Base-by-base conservation (phyloP, 108 stramenopile species). In the Stephanodiscus minutulus region DNA sequence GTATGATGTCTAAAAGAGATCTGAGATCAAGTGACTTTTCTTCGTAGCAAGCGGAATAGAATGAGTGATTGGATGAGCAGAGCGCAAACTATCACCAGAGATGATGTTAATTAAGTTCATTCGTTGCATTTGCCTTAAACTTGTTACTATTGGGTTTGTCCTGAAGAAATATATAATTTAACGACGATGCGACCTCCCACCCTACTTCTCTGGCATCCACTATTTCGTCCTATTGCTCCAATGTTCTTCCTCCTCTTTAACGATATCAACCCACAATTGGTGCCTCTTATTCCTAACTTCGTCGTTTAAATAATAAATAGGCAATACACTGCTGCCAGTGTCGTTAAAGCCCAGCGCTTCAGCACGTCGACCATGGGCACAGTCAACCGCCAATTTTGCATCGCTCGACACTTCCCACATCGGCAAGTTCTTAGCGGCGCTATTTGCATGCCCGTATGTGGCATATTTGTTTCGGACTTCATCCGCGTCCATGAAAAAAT, bases 391-490 rank as follows among this genome's bases (percentile, higher is more conserved):
- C 52, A 53, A 2, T 27, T 53, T 22, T 53, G 25, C 25, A 53
- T 53, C 52, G 1, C 2, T 1, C 0, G 22, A 27, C 22, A 53
- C 24, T 12, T 53, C 24, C 52, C 52, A 53, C 9, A 77, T 7
- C 12, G 62, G 18, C 37, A 64, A 64, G 25, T 50, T 35, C 33
- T 13, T 21, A 20, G 81, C 75, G 5, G 39, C 41, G 5, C n/a
- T 10, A 20, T 61, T n/a, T 54, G 77, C 53, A 72, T 79, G 83
- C 12, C 73, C 77, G 59, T 76, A 83, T 13, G 83, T 83, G 18
- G 33, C 18, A 63, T 83, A 79, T 44, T 83, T 83, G 70, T 29
- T 20, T 35, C 74, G 52, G 7, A 76, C 28, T 15, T 46, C 68
- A 53, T 75, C 37, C n/a, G 48, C 31, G 22, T 27, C 29, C 18